Percentiles rank a stretch among this genome's conserved stretches.
Conservation (phyloP, 768 basidiomycete species). For the Clavulina sp. region DNA sequence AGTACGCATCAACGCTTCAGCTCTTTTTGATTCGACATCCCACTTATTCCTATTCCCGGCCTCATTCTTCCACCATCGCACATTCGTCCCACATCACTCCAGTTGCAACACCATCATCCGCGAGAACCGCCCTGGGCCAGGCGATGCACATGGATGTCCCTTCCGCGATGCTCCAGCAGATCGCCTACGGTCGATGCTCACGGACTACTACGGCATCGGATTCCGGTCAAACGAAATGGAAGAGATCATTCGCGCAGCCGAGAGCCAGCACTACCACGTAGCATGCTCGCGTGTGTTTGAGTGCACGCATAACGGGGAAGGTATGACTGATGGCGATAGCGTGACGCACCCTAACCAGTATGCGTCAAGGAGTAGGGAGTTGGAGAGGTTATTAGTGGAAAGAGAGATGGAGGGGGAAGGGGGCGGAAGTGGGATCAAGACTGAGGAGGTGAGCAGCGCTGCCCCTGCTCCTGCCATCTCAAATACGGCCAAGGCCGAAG, state of each 20-base stretch:
- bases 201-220: constrained; percentile 15
- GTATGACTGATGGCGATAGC: constrained; percentile 66
- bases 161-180: constrained; percentile 77
- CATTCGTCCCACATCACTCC: background rate
- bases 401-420: too few species aligned
- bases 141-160: constrained; percentile 74
- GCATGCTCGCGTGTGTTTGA: constrained; percentile 97
- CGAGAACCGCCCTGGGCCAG: constrained; percentile 42
- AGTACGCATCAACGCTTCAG: constrained; percentile 11
- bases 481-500: too few species aligned
- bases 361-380: constrained; percentile 12
- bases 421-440: too few species aligned
- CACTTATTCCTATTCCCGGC: background rate
- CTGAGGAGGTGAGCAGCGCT: too few species aligned
- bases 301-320: constrained; percentile 82
- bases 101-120: constrained; percentile 86
- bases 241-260: constrained; percentile 69
- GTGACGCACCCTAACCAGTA: constrained; percentile 88
- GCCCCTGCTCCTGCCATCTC: too few species aligned
- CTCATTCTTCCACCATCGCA: constrained; percentile 1
- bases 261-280: constrained; percentile 72
- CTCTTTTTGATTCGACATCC: too few species aligned
- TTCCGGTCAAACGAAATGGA: constrained; percentile 41
- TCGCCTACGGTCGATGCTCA: constrained; percentile 60
- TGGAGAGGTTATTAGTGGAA: too few species aligned